Evolutionary conservation across 2,329 filamentous ascomycete species (phyloP), one percentile per base, ranked within the genome.

Genomic region (Fusarium pilosicola): DNA sequence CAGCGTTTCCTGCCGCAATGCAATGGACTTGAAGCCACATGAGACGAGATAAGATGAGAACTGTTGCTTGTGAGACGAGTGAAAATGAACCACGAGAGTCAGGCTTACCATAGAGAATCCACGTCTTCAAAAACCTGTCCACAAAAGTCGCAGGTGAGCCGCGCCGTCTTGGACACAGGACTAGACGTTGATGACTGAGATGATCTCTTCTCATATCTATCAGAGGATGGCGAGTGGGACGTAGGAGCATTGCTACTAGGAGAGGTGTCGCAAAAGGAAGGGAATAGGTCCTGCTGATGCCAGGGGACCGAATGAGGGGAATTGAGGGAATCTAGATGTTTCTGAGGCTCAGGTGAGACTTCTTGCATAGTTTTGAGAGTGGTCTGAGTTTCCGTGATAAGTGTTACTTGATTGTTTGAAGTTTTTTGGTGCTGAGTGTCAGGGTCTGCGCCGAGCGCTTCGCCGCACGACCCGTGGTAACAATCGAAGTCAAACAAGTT

Each of bases 51-150:
- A 4, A 68, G 4, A 1, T 68, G 65, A 24, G 26, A 13, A 5
- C 64, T 67, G 6, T 10, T 10, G 6, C 1, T 0, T 18, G 10
- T 66, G 6, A 62, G 46, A 48, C 10, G 14, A 30, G 5, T 48
- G 20, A n/a, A 30, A 14, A 17, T 4, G 20, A 2, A 22, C 1
- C 0, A 7, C 6, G 4, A 26, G 18, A 2, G 3, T 20, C 0
- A 1, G 0, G 18, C 42, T 34, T 44, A 67, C 64, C 64, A 30
- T 0, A 65, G 41, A 32, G 46, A 17, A 1, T 54, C 54, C 7
- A 48, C 46, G 7, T 26, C 13, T 1, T 11, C 15, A 4, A 54
- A 32, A 4, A 5, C 6, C 3, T 1, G 5, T 8, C 2, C 10
- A 4, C 61, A 68, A 3, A 59, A 38, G 24, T 65, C 52, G 15